These are phyloP conservation scores for Pterothamnion heteromorphum DNA, from an alignment of 31 red algal species.

Conservation along the genomic window DNA sequence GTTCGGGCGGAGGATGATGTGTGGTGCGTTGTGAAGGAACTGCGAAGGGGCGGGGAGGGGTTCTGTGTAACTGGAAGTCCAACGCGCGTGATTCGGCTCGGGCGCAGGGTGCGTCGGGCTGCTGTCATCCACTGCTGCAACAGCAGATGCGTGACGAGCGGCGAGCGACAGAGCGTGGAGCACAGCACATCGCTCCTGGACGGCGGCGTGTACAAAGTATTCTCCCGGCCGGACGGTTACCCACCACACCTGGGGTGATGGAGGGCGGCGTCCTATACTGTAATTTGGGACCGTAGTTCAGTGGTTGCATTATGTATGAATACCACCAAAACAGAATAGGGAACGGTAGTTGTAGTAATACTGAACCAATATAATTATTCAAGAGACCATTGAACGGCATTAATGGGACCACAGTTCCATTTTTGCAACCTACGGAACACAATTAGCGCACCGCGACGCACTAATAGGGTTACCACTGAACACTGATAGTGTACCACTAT, in stretches of 20 bases:
- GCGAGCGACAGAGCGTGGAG: not conserved
- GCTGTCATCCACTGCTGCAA: not conserved
- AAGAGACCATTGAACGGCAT: no score
- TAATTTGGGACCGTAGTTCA: not conserved
- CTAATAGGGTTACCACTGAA: no score
- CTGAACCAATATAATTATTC: no score
- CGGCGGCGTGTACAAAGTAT: not conserved
- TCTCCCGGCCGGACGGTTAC: not conserved
- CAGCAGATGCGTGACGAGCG: not conserved
- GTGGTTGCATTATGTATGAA: not conserved
- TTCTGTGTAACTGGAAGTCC: not conserved
- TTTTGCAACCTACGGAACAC: no score
- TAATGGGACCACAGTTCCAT: no score
- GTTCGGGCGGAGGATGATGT: not conserved
- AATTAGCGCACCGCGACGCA: no score
- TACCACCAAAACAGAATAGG: no score
- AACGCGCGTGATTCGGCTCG: not conserved
- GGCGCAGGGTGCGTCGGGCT: not conserved
- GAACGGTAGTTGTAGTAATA: no score
- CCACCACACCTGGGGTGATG: no score
- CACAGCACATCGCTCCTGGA: not conserved
- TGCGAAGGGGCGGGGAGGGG: not conserved
- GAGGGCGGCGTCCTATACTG: not conserved
- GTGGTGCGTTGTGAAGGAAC: not conserved
- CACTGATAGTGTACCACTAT: no score